Percentiles rank a stretch among this genome's conserved stretches.
phyloP scores from a whole-genome alignment of 129 eudicot genomes.

The Saposhnikovia divaricata region DNA sequence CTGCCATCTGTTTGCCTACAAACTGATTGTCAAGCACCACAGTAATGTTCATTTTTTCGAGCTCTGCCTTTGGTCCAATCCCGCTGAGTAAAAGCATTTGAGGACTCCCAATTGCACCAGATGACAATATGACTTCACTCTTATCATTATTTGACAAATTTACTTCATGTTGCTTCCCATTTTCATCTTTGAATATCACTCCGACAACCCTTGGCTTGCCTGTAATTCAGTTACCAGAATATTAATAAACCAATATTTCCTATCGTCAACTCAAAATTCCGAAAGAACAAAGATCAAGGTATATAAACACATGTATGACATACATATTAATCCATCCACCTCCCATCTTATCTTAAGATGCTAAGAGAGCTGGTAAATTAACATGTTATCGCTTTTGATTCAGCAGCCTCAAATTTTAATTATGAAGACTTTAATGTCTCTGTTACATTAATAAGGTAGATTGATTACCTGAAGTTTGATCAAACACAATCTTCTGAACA shows the following conservation, averaged over 20 bases:
- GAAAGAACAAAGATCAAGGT: no score
- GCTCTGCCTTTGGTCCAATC: slow-evolving; percentile 74
- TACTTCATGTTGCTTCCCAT: slow-evolving; percentile 51
- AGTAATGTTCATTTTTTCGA: slow-evolving; percentile 54
- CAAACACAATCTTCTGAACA: slow-evolving; percentile 70
- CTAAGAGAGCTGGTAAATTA: no score
- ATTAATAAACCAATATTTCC: background rate
- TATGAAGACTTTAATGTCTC: no score
- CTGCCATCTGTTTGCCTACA: slow-evolving; percentile 81
- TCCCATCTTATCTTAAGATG: no score
- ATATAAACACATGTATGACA: no score
- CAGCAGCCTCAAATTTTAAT: background rate
- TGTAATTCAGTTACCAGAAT: slow-evolving; percentile 1
- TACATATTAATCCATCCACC: no score
- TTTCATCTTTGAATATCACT: slow-evolving; percentile 77
- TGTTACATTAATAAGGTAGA: background rate
- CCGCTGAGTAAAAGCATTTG: slow-evolving; percentile 82
- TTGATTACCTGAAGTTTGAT: slow-evolving; percentile 42
- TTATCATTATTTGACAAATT: slow-evolving; percentile 33
- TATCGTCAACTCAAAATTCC: no score
- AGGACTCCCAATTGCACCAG: slow-evolving; percentile 96
- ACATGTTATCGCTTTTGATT: background rate
- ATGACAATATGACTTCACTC: slow-evolving; percentile 66
- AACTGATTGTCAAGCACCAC: slow-evolving; percentile 56
- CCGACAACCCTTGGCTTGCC: slow-evolving; percentile 81